Base-by-base conservation (phyloP, 2,329 filamentous ascomycete species). In the Aspergillus quadrilineatus region DNA sequence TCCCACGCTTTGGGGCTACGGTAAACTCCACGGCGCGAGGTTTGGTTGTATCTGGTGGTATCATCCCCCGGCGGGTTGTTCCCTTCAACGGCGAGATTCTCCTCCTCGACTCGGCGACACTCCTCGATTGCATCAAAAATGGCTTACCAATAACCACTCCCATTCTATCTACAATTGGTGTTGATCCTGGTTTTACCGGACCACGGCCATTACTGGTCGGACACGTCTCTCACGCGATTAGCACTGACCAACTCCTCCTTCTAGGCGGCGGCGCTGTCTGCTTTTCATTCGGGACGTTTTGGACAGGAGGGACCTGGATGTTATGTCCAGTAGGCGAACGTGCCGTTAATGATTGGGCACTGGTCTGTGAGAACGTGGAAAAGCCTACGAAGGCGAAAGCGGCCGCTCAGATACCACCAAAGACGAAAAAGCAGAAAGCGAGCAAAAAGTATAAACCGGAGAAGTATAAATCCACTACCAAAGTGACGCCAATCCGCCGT, bases 261-360 rank as follows among this genome's bases (percentile, higher is more conserved):
- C 72, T 89, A 47, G 91, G 91, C 1, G 92, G 92, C 14, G 92
- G 91, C 37, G 90, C 89, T 14, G 90, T 91, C 0, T 96, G 91
- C 70, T 96, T 96, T 76, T 92, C 90, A 0, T 96, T 96, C 81
- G 92, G 92, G 1, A 89, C 89, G 6, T 92, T 85, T 66, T 95
- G 90, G 89, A 92, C 92, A 50, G 79, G 80, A 32, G 84, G 84
- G 1, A 77, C 80, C 10, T 87, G 76, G 75, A 69, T 74, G 2
- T 64, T 85, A 61, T 71, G 71, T 67, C 69, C 64, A 29, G 56
- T 56, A 29, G 62, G 67, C 34, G 60, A 64, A 15, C 54, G 51
- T 3, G 39, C 55, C n/a, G 56, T 59, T 42, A 73, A 72, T 57
- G 56, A 62, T 36, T 77, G 75, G 75, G 51, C 58, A 1, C 50